Evolutionary conservation across 257 asterid genomes (phyloP), one percentile per base, ranked within the genome.

Genomic region (Rehmannia glutinosa): DNA sequence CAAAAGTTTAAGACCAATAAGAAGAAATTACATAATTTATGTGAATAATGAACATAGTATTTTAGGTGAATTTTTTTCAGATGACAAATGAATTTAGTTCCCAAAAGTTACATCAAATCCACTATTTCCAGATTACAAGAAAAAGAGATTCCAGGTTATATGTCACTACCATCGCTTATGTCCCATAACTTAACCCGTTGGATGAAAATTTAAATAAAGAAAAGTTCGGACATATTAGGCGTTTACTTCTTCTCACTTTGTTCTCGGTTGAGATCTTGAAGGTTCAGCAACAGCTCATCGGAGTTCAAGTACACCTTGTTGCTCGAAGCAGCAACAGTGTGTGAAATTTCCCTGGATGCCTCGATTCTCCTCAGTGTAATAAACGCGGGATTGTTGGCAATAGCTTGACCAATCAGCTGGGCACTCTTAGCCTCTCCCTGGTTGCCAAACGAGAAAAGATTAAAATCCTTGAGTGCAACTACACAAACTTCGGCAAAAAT

Each of bases 391-490:
- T 85, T 85, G 61, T 70, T 79, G 64, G 89, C 59, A 27, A 80
- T 85, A 8, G 92, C 89, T 69, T 80, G 80, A 65, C 92, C 89
- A 19, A 83, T 83, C 73, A 83, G 73, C 78, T 83, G 81, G 4
- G 87, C 92, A 70, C 89, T 86, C 78, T 73, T 73, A 5, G 92
- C 87, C 62, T 83, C 92, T 24, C 89, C 89, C 87, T 83, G 81
- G 36, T 51, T 21, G 16, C 68, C 42, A 55, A 77, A 60, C 16
- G 62, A 65, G 30, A 68, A 27, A 17, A 43, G 28, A 49, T 23
- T 52, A 52, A 0, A 32, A 3, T 3, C 4, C 8, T 32, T 3
- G 8, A 32, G 36, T 25, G 20, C 8, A 52, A 24, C 11, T 28
- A 13, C 36, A 24, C 58, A 1, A 51, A 20, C 4, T 12, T 4